Conservation (phyloP, 805 yeast genomes). For the Alloascoidea hylecoeti region DNA sequence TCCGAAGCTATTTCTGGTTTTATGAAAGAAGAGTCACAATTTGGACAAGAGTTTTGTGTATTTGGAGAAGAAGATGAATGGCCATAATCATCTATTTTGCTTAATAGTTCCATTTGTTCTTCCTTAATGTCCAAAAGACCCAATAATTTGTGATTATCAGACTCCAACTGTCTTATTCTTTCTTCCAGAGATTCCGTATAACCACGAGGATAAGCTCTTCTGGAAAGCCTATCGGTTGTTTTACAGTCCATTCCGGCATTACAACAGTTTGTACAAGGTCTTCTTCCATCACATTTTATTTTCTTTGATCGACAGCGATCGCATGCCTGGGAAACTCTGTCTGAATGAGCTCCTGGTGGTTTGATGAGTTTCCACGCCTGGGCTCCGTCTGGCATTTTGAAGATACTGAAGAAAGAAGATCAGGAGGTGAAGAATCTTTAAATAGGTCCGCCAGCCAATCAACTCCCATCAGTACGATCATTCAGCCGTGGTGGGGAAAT, state of each 20-base stretch:
- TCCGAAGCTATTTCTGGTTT: too few species aligned
- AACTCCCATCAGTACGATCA: too few species aligned
- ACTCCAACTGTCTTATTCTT: constrained; percentile 72
- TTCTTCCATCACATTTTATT: constrained; percentile 56
- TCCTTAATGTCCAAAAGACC: constrained; percentile 52
- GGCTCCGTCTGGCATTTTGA: constrained; percentile 23
- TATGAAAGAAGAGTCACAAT: constrained; percentile 10
- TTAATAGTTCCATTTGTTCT: constrained; percentile 35
- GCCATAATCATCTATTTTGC: constrained; percentile 13
- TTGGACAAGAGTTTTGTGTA: not conserved
- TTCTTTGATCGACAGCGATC: constrained; percentile 78
- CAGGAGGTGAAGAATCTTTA: too few species aligned
- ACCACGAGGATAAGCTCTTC: constrained; percentile 84
- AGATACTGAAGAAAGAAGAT: too few species aligned
- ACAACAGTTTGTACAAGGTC: constrained; percentile 68
- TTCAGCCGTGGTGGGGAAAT: too few species aligned
- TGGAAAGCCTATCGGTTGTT: constrained; percentile 72
- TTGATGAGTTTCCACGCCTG: constrained; percentile 41
- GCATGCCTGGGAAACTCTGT: constrained; percentile 82
- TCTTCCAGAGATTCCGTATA: constrained; percentile 86
- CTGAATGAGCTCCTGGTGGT: constrained; percentile 51
- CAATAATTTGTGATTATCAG: constrained; percentile 58
- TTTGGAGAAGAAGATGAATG: constrained; percentile 2
- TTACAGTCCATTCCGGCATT: constrained; percentile 80
- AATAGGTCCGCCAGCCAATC: too few species aligned